Conservation (phyloP, 2,329 filamentous ascomycete species). For the Paracorniculantispora psalliotae region DNA sequence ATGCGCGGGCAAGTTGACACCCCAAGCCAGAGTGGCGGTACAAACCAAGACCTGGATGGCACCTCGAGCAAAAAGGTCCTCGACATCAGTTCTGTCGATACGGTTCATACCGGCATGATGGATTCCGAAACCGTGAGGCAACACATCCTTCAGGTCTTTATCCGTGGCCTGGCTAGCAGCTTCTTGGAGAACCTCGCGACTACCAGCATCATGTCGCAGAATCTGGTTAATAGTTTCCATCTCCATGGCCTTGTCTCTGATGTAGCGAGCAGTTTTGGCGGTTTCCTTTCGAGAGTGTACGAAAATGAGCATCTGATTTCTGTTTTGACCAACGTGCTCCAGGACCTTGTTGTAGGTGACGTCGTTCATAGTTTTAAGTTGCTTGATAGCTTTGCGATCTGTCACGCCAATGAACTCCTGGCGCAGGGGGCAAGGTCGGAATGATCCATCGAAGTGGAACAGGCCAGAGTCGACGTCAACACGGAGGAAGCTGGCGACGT, state of each 20-base stretch:
- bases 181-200: slow-evolving; percentile 79
- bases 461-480: slow-evolving; percentile 80
- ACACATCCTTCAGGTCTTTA: slow-evolving; percentile 81
- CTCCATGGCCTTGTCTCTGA: slow-evolving; percentile 95
- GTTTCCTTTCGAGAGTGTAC: slow-evolving; percentile 98
- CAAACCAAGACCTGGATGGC: slow-evolving; percentile 93
- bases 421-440: slow-evolving; percentile 85
- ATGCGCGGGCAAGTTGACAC: slow-evolving; percentile 95
- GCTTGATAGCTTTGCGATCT: slow-evolving; percentile 97
- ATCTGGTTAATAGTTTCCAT: slow-evolving; percentile 96
- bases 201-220: slow-evolving; percentile 85
- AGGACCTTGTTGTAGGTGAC: slow-evolving; percentile 97
- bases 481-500: slow-evolving; percentile 91
- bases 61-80: slow-evolving; percentile 88
- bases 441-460: slow-evolving; percentile 95
- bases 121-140: slow-evolving; percentile 96
- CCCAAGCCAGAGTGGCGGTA: slow-evolving; percentile 97
- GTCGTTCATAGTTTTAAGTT: slow-evolving; percentile 98
- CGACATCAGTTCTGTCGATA: slow-evolving; percentile 89
- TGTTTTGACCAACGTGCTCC: slow-evolving; percentile 87
- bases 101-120: slow-evolving; percentile 97
- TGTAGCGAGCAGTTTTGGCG: slow-evolving; percentile 92
- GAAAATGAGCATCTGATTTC: slow-evolving; percentile 98
- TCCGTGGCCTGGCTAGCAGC: slow-evolving; percentile 80
- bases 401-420: slow-evolving; percentile 98